Conservation (phyloP, 176 grass and related monocot species). For the Puya raimondii region DNA sequence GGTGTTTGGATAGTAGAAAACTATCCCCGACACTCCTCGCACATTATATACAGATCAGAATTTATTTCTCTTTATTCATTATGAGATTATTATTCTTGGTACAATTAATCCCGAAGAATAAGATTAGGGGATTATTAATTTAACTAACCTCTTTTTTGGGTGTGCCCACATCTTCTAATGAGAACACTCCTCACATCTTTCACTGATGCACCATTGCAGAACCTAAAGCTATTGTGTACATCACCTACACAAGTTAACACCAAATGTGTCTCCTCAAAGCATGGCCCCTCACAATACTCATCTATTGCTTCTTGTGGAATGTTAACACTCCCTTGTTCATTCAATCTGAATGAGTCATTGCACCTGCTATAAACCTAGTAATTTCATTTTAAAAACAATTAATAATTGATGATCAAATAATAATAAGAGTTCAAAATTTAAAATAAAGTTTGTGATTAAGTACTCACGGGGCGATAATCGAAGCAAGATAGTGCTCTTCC, state of each 20-base stretch:
- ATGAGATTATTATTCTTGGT: too few relatives aligned
- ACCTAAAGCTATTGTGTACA: slow-evolving; percentile 41
- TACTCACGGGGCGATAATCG: slow-evolving; percentile 33
- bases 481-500: slow-evolving; percentile 45
- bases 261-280: slow-evolving; percentile 56
- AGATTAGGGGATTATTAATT: too few relatives aligned
- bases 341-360: slow-evolving; percentile 36
- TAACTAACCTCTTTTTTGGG: slow-evolving; percentile 23
- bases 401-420: not conserved
- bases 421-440: not conserved
- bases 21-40: too few relatives aligned
- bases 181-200: slow-evolving; percentile 39
- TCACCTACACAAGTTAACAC: slow-evolving; percentile 53
- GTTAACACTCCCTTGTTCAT: slow-evolving; percentile 25
- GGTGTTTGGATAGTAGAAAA: too few relatives aligned
- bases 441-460: too few relatives aligned
- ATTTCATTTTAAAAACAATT: not conserved
- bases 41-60: too few relatives aligned
- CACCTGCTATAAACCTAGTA: slow-evolving; percentile 52
- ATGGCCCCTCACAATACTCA: slow-evolving; percentile 51
- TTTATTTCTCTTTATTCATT: too few relatives aligned
- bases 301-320: slow-evolving; percentile 28
- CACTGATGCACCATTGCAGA: slow-evolving; percentile 50
- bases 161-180: slow-evolving; percentile 39
- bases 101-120: too few relatives aligned